These are phyloP conservation scores for Penicillium paxilli DNA, from an alignment of 495 filamentous ascomycete genomes.

Conservation along the genomic window DNA sequence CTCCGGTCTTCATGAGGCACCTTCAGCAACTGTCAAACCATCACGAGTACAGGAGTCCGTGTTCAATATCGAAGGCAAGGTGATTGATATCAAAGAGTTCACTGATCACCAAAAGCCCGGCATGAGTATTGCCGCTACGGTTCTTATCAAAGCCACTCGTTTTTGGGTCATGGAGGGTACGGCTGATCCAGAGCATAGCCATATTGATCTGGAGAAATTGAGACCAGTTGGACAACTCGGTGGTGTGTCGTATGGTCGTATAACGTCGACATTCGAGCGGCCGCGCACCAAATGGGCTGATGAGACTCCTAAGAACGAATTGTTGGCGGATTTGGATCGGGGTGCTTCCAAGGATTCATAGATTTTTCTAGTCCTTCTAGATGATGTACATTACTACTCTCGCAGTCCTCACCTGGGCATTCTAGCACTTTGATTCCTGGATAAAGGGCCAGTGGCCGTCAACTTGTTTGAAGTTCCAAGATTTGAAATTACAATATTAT, in stretches of 20 bases:
- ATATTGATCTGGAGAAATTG: constrained; percentile 69
- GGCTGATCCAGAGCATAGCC: constrained; percentile 65
- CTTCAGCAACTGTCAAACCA: constrained; percentile 55
- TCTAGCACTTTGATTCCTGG: too few species aligned
- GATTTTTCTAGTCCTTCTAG: too few species aligned
- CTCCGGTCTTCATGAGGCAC: constrained; percentile 67
- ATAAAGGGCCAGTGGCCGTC: too few species aligned
- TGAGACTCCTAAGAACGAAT: constrained; percentile 44
- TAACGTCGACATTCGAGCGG: constrained; percentile 65
- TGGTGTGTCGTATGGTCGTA: constrained; percentile 73
- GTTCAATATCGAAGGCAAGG: constrained; percentile 74
- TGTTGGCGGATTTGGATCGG: constrained; percentile 32
- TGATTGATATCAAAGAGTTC: constrained; percentile 71
- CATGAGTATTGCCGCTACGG: constrained; percentile 67
- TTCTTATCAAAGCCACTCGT: constrained; percentile 73
- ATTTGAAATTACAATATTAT: too few species aligned
- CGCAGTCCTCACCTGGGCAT: too few species aligned
- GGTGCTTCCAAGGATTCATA: too few species aligned
- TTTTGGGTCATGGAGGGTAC: constrained; percentile 88
- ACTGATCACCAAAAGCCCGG: constrained; percentile 61
- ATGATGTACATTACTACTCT: too few species aligned
- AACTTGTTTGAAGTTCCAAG: too few species aligned
- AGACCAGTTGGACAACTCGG: constrained; percentile 73
- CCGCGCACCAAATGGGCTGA: constrained; percentile 64
- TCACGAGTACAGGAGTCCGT: constrained; percentile 73